phyloP scores from a whole-genome alignment of 2,329 filamentous ascomycete genomes.

The Aspergillus brasiliensis region DNA sequence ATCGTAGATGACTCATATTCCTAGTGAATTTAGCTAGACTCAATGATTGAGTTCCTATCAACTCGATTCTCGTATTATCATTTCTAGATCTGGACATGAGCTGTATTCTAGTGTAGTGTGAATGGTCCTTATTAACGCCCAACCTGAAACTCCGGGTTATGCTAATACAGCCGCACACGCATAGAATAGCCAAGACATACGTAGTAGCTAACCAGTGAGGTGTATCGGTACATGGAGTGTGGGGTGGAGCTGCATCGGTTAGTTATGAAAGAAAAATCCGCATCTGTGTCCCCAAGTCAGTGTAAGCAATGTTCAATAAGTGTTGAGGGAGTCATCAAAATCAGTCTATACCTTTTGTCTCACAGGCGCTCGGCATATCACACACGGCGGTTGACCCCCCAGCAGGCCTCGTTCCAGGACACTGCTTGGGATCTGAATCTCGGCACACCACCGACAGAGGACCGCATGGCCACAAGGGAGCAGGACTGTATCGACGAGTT shows the following conservation, averaged over 20 bases:
- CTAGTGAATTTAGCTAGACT: background rate
- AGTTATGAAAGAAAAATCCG: constrained; percentile 12
- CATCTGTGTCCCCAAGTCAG: constrained; percentile 4
- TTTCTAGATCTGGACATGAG: background rate
- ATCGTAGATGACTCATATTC: too few species aligned
- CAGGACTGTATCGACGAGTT: constrained; percentile 54
- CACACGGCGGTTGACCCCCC: constrained; percentile 24
- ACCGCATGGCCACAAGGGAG: constrained; percentile 58
- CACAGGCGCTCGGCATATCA: constrained; percentile 32
- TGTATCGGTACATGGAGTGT: background rate
- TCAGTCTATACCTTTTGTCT: constrained; percentile 27
- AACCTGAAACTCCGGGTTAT: background rate
- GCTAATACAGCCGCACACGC: background rate
- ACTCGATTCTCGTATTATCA: background rate
- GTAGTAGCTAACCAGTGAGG: background rate
- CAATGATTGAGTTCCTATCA: too few species aligned
- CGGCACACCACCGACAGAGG: constrained; percentile 59
- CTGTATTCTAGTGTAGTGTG: background rate
- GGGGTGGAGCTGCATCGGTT: background rate
- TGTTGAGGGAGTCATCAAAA: background rate
- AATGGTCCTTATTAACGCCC: background rate
- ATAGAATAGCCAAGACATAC: background rate
- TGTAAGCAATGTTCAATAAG: background rate
- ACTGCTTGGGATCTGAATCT: constrained; percentile 52
- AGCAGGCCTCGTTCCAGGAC: constrained; percentile 17